Base-by-base conservation (phyloP, 495 filamentous ascomycete species). In the Neurospora sp. region DNA sequence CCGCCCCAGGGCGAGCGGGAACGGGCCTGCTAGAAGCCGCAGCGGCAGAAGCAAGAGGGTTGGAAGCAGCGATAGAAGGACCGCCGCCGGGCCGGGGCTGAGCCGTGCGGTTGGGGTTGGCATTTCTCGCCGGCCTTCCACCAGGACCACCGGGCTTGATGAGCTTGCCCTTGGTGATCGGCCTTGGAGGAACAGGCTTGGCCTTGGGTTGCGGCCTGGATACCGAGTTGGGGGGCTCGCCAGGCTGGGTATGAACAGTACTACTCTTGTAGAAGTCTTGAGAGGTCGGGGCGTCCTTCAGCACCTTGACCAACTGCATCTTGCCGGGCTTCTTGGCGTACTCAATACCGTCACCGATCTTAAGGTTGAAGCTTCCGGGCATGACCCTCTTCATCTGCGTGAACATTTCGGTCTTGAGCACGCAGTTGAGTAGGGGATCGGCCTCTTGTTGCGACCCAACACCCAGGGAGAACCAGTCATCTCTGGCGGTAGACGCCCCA, bases 241-340 rank as follows among this genome's bases (percentile, higher is more conserved):
- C 96, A 69, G 85, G 89, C 37, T 89, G 89, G 1, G 94, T 97
- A 78, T 97, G 96, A 72, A 99, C 90, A 10, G 90, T 90, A 71
- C 92, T 90, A 75, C 93, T 96, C 87, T 99, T 99, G 85, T 99
- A 99, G 75, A 89, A 85, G 78, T 98, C 96, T 48, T 90, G 88
- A n/a, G 89, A 84, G 14, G 85, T 86, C 6, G 92, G 88, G 3
- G 86, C 83, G 78, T 99, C 96, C 81, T 97, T 97, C 73, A 97
- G 77, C 3, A 90, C 92, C 85, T 98, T 98, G 75, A 99, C 90
- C 3, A 87, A 76, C 59, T 93, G 89, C 77, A 92, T 86, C 84
- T 99, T 99, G 41, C 94, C 93, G 4, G 96, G 96, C 83, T 99
- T 99, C 88, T 98, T 99, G 77, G 94, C 94, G 81, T 96, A 99